Evolutionary conservation across 352 stramenopile species (phyloP).

Genomic region (Phytophthora sp.): DNA sequence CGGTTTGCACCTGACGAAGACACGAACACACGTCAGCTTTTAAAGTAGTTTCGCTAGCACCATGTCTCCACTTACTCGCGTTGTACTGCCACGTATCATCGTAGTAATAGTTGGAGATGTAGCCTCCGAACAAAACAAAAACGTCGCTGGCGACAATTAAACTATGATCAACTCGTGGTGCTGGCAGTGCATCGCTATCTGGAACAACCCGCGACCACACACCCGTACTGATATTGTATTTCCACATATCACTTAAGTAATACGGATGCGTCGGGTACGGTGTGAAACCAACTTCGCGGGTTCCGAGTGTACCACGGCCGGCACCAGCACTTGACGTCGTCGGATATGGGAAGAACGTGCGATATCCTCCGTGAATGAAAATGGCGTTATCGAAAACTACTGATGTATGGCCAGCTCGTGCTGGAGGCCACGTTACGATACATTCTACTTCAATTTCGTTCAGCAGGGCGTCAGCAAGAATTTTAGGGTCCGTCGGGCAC

Average conservation of each 20-base stretch:
- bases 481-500: conserved; percentile 38
- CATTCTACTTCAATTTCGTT: conserved; percentile 79
- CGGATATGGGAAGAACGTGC: conserved; percentile 96
- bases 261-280: conserved; percentile 94
- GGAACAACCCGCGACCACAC: conserved; percentile 80
- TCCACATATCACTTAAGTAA: conserved; percentile 95
- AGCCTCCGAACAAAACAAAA: conserved; percentile 94
- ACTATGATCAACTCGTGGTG: conserved; percentile 82
- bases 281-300: conserved; percentile 64
- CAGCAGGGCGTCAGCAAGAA: conserved; percentile 63
- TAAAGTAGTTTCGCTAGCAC: neutral
- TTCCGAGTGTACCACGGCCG: conserved; percentile 61
- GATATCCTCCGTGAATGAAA: conserved; percentile 94
- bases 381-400: conserved; percentile 78
- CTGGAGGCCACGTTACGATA: conserved; percentile 86
- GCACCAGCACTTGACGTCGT: conserved; percentile 86
- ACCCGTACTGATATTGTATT: conserved; percentile 88
- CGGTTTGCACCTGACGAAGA: conserved; percentile 54
- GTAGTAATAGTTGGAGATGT: conserved; percentile 94
- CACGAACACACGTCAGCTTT: neutral
- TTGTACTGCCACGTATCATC: conserved; percentile 97
- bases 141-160: conserved; percentile 80
- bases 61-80: conserved; percentile 58
- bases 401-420: conserved; percentile 85
- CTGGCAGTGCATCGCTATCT: conserved; percentile 40